These are phyloP conservation scores for Gryganskiella cystojenkinii DNA, from an alignment of 192 early-diverging fungal species.

Conservation along the genomic window DNA sequence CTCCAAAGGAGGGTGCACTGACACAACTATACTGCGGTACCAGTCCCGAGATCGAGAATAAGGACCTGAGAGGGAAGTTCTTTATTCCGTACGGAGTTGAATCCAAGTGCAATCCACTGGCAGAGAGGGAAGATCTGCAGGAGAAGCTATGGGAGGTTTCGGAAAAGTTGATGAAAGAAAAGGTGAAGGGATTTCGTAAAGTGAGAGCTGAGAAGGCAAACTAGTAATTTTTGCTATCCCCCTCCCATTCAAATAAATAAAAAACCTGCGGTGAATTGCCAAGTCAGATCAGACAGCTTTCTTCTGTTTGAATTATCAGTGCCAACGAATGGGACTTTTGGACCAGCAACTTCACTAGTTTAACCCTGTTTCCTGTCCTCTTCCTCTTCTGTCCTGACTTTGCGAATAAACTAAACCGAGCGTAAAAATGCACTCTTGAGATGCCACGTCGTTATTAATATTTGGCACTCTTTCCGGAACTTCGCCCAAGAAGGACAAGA, in stretches of 20 bases:
- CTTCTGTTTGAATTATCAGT: no score
- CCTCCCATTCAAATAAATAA: background rate
- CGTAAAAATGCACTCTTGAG: no score
- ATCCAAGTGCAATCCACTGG: background rate
- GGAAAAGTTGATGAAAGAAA: conserved; percentile 11
- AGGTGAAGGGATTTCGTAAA: background rate
- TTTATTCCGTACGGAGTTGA: conserved; percentile 10
- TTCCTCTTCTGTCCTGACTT: no score
- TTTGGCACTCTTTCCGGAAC: no score
- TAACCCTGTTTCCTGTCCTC: no score
- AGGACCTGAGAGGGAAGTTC: conserved; percentile 45
- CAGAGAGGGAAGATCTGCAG: conserved; percentile 1
- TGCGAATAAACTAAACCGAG: no score
- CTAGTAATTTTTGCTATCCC: background rate
- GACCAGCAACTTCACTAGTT: no score
- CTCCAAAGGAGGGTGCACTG: conserved; percentile 42
- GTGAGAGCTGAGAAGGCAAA: background rate
- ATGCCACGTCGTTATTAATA: no score
- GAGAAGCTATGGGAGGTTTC: conserved; percentile 6
- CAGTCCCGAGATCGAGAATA: conserved; percentile 54
- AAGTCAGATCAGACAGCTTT: no score
- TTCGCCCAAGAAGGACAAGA: no score
- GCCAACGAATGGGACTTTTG: no score
- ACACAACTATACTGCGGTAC: conserved; percentile 55
- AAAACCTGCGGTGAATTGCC: no score